Evolutionary conservation across 1,139 yeast species (phyloP).

Genomic region (Candida sanyaensis): DNA sequence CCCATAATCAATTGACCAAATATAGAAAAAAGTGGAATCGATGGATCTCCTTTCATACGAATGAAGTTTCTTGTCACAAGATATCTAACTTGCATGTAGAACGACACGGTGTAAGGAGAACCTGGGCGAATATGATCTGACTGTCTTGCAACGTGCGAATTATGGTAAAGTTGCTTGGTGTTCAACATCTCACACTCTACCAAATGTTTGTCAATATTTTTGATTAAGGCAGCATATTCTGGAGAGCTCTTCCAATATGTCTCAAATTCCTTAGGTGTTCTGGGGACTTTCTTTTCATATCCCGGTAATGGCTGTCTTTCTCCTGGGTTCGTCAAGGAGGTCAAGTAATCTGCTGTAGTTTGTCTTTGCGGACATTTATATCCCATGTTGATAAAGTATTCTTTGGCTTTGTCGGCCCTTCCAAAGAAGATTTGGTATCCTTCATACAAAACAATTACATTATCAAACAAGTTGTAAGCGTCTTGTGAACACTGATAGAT

Average conservation of each 20-base stretch:
- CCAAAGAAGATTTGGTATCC: slow-evolving; percentile 83
- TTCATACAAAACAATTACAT: slow-evolving; percentile 69
- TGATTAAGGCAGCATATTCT: slow-evolving; percentile 17
- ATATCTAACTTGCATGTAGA: slow-evolving; percentile 34
- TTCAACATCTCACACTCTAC: slow-evolving; percentile 9
- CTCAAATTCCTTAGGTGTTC: slow-evolving; percentile 25
- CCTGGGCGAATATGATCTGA: slow-evolving; percentile 22
- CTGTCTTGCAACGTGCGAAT: slow-evolving; percentile 32
- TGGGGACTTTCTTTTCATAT: slow-evolving; percentile 29
- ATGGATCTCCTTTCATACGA: slow-evolving; percentile 31
- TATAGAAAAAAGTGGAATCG: slow-evolving; percentile 25
- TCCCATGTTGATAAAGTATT: slow-evolving; percentile 50
- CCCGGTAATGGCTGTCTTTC: slow-evolving; percentile 60
- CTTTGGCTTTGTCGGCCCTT: slow-evolving; percentile 59
- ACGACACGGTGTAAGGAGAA: slow-evolving; percentile 38
- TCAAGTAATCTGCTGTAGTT: slow-evolving; percentile 80
- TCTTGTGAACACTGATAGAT: slow-evolving; percentile 56
- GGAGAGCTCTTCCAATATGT: slow-evolving; percentile 25
- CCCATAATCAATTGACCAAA: slow-evolving; percentile 33
- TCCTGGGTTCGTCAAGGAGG: slow-evolving; percentile 70
- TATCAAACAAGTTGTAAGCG: slow-evolving; percentile 59
- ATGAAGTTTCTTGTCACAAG: slow-evolving; percentile 28
- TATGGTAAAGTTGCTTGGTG: slow-evolving; percentile 16
- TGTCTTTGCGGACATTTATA: slow-evolving; percentile 69
- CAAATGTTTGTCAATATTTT: slow-evolving; percentile 20